Evolutionary conservation across 495 filamentous ascomycete species (phyloP).

Genomic region (Elaphomyces granulatus): DNA sequence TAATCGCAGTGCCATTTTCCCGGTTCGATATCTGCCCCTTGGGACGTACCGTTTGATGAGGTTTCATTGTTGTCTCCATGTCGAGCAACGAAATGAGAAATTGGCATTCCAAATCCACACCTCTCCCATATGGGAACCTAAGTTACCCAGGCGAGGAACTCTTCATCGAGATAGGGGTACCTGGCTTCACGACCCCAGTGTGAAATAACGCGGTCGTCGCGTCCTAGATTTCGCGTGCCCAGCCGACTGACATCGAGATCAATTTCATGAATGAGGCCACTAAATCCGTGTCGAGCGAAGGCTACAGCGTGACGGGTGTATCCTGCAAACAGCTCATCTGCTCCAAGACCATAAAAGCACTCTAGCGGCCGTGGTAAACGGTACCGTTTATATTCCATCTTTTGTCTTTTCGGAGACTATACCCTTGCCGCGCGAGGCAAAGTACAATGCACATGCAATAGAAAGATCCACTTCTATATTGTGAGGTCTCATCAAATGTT

Average conservation of each 20-base stretch:
- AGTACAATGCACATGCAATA: slow-evolving; percentile 87
- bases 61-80: not conserved
- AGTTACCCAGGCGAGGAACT: slow-evolving; percentile 68
- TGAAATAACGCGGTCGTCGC: slow-evolving; percentile 82
- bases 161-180: slow-evolving; percentile 87
- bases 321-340: slow-evolving; percentile 91
- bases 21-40: slow-evolving; percentile 39
- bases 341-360: slow-evolving; percentile 80
- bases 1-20: slow-evolving; percentile 73
- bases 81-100: not conserved
- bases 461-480: slow-evolving; percentile 98
- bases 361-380: slow-evolving; percentile 57
- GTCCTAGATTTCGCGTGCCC: slow-evolving; percentile 81
- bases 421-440: slow-evolving; percentile 71
- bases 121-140: slow-evolving; percentile 63
- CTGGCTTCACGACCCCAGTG: slow-evolving; percentile 83
- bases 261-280: slow-evolving; percentile 67
- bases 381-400: not conserved
- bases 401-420: slow-evolving; percentile 11
- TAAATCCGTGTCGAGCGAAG: slow-evolving; percentile 49
- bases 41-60: slow-evolving; percentile 2
- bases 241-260: slow-evolving; percentile 75
- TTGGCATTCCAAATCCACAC: slow-evolving; percentile 53
- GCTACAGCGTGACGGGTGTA: slow-evolving; percentile 76
- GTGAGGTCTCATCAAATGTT: slow-evolving; percentile 74